Conservation (phyloP, 2,329 filamentous ascomycete genomes). For the Diaporthe vexans region DNA sequence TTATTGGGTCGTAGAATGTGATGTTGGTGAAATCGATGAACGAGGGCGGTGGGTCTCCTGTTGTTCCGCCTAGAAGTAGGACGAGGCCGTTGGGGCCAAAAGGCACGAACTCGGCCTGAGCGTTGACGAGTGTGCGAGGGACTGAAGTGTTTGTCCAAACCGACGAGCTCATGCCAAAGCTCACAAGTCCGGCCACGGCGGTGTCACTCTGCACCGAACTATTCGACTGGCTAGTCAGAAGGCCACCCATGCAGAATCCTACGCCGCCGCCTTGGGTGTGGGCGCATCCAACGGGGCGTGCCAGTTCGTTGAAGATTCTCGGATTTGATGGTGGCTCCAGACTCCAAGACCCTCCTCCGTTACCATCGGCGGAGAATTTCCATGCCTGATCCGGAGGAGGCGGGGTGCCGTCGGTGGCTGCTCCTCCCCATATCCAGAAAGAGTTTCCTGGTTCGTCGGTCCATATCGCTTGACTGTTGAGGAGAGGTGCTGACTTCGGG, state of each 20-base stretch:
- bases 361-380: slow-evolving; percentile 40
- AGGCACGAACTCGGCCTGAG: slow-evolving; percentile 49
- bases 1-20: slow-evolving; percentile 52
- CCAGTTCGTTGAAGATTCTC: slow-evolving; percentile 53
- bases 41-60: slow-evolving; percentile 41
- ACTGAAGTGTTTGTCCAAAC: slow-evolving; percentile 51
- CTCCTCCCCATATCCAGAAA: slow-evolving; percentile 55
- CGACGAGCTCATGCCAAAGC: slow-evolving; percentile 50
- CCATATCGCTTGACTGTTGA: slow-evolving; percentile 52
- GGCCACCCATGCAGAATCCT: slow-evolving; percentile 53
- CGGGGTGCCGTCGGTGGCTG: slow-evolving; percentile 42
- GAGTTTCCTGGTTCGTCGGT: slow-evolving; percentile 47
- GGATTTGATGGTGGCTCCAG: slow-evolving; percentile 44
- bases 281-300: slow-evolving; percentile 50
- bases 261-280: slow-evolving; percentile 46
- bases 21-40: slow-evolving; percentile 49
- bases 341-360: slow-evolving; percentile 22
- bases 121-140: slow-evolving; percentile 48
- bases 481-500: slow-evolving; percentile 48
- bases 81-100: slow-evolving; percentile 53
- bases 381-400: slow-evolving; percentile 49
- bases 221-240: slow-evolving; percentile 46
- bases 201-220: slow-evolving; percentile 43
- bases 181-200: slow-evolving; percentile 49
- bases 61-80: slow-evolving; percentile 51